These are phyloP conservation scores for Hermanozyma aechmeae DNA, from an alignment of 805 yeast species.

Conservation along the genomic window DNA sequence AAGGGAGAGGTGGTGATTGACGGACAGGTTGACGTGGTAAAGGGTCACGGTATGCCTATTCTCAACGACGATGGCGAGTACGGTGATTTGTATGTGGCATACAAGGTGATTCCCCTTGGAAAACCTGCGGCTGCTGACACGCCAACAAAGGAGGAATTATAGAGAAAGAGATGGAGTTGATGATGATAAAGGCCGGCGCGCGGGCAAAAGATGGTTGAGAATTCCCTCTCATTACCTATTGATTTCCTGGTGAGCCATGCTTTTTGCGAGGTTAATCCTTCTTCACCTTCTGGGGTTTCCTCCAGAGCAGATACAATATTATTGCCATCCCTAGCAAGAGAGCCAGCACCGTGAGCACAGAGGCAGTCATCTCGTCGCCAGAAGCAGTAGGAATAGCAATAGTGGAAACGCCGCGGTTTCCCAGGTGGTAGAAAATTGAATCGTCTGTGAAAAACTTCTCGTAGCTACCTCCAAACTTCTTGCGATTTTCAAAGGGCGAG, in stretches of 20 bases:
- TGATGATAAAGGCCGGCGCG: too few relatives aligned
- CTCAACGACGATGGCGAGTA: constrained; percentile 31
- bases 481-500: constrained; percentile 28
- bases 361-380: not conserved
- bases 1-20: constrained; percentile 44
- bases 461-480: constrained; percentile 22
- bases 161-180: too few relatives aligned
- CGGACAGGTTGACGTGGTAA: constrained; percentile 65
- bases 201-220: too few relatives aligned
- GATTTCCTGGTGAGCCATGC: too few relatives aligned
- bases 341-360: not conserved
- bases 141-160: too few relatives aligned
- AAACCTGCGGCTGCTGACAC: too few relatives aligned
- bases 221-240: too few relatives aligned
- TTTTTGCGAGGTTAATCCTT: too few relatives aligned
- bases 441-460: constrained; percentile 29
- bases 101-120: constrained; percentile 9
- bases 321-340: not conserved
- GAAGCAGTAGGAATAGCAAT: not conserved
- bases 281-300: too few relatives aligned
- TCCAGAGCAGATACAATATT: not conserved
- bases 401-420: not conserved
- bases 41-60: constrained; percentile 83
- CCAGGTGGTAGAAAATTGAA: constrained; percentile 27
- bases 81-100: constrained; percentile 15